Conservation (phyloP, 2,329 filamentous ascomycete genomes). For the Fusarium sp. region DNA sequence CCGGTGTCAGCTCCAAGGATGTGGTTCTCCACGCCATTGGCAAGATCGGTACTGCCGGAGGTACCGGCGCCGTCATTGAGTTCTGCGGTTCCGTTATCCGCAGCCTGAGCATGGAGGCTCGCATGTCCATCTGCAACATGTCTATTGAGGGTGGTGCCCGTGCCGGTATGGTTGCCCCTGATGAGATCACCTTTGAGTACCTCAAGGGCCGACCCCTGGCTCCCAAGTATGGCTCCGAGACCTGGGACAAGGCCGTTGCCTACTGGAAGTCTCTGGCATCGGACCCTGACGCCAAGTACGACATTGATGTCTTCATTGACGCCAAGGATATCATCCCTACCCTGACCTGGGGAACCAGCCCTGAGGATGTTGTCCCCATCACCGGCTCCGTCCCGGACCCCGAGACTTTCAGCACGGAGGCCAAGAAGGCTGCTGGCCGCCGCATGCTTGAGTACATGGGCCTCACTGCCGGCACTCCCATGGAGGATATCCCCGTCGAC, state of each 20-base stretch:
- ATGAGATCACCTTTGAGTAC: constrained; percentile 94
- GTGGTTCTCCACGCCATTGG: constrained; percentile 94
- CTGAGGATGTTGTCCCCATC: constrained; percentile 96
- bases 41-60: constrained; percentile 92
- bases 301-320: constrained; percentile 89
- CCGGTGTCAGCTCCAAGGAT: constrained; percentile 96
- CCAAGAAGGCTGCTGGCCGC: constrained; percentile 82
- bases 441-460: constrained; percentile 98
- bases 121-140: constrained; percentile 99
- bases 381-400: constrained; percentile 91
- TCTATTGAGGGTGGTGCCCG: constrained; percentile 95
- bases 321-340: constrained; percentile 94
- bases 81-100: constrained; percentile 96
- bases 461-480: constrained; percentile 83
- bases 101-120: constrained; percentile 90
- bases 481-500: constrained; percentile 93
- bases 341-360: constrained; percentile 96
- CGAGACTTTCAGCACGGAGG: constrained; percentile 83
- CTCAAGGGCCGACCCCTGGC: constrained; percentile 91
- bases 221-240: constrained; percentile 82
- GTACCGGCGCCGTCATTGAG: constrained; percentile 94
- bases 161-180: constrained; percentile 96
- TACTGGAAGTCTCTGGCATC: constrained; percentile 92
- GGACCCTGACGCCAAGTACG: constrained; percentile 89
- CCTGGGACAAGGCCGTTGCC: constrained; percentile 88